Percentiles rank a stretch among this genome's conserved stretches.
These are phyloP conservation scores for Lactuca saligna DNA, from an alignment of 129 eudicot genomes.

Conservation along the genomic window DNA sequence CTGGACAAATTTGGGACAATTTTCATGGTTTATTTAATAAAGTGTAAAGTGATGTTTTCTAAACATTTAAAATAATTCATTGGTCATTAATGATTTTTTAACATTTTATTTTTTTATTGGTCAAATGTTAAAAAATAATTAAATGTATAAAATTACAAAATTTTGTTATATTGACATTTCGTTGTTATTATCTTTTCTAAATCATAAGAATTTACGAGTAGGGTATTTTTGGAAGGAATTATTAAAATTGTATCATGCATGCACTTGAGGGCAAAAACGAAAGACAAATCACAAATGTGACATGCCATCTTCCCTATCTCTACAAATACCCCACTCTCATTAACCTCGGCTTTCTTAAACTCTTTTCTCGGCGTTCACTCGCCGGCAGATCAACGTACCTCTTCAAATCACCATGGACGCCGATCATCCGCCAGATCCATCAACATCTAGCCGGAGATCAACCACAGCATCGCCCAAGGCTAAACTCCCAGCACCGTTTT, in stretches of 20 bases:
- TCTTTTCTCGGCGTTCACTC: neutral
- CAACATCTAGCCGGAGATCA: constrained; percentile 13
- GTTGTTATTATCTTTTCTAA: neutral
- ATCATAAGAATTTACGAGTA: neutral
- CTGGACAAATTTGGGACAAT: no score
- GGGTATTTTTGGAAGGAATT: neutral
- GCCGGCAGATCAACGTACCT: neutral
- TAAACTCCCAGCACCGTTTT: constrained; percentile 51
- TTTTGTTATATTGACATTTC: no score
- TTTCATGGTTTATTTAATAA: no score
- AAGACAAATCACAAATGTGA: constrained; percentile 14
- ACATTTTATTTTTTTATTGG: neutral
- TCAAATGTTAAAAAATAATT: constrained; percentile 8
- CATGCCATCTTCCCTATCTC: constrained; percentile 27
- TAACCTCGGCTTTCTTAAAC: neutral
- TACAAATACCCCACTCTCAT: constrained; percentile 24
- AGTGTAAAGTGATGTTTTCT: no score
- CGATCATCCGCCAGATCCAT: neutral
- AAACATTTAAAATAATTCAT: no score
- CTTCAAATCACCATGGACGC: constrained; percentile 12
- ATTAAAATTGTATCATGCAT: constrained; percentile 17
- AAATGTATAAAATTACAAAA: neutral
- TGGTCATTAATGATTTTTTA: no score
- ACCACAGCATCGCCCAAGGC: constrained; percentile 19
- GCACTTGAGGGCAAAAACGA: neutral